A percentile compares a stretch with the other conserved stretches of the same genome.
Evolutionary conservation across 225 moss, liverwort and hornwort species (phyloP).

Genomic region (Rhytidiadelphus loreus): DNA sequence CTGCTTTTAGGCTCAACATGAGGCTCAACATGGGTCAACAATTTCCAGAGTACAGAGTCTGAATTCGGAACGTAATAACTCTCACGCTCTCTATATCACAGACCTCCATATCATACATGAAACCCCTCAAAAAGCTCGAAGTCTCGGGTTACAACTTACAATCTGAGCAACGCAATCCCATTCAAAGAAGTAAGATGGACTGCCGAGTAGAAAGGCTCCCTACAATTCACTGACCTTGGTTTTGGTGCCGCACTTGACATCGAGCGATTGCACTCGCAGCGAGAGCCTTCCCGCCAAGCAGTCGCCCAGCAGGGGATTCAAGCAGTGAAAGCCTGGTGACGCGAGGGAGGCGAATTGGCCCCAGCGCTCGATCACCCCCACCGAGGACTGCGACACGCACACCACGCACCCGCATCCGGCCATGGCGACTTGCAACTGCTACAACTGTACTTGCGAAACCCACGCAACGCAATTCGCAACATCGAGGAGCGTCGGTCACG

Average conservation of each 20-base stretch:
- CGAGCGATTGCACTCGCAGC: slow-evolving; percentile 71
- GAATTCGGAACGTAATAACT: too few species aligned
- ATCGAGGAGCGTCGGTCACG: neutral
- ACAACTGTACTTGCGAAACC: neutral
- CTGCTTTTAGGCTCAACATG: neutral
- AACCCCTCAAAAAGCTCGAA: neutral
- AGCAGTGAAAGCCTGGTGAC: slow-evolving; percentile 65
- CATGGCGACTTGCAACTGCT: neutral
- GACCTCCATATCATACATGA: neutral
- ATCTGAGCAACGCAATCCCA: neutral
- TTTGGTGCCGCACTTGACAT: slow-evolving; percentile 92
- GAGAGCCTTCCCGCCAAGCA: slow-evolving; percentile 71
- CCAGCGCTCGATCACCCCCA: slow-evolving; percentile 83
- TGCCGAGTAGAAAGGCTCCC: neutral
- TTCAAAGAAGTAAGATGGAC: neutral
- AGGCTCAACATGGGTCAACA: neutral
- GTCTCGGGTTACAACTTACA: neutral
- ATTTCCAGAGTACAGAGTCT: neutral
- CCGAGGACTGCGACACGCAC: slow-evolving; percentile 55
- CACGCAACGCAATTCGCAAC: neutral
- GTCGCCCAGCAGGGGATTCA: slow-evolving; percentile 64
- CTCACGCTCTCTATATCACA: neutral
- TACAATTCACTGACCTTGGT: slow-evolving; percentile 48
- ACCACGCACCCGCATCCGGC: slow-evolving; percentile 28
- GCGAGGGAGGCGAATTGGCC: slow-evolving; percentile 71